A percentile compares a stretch with the other conserved stretches of the same genome.
These are phyloP conservation scores for Arctostaphylos glauca DNA, from an alignment of 148 eudicot genomes.

Conservation along the genomic window DNA sequence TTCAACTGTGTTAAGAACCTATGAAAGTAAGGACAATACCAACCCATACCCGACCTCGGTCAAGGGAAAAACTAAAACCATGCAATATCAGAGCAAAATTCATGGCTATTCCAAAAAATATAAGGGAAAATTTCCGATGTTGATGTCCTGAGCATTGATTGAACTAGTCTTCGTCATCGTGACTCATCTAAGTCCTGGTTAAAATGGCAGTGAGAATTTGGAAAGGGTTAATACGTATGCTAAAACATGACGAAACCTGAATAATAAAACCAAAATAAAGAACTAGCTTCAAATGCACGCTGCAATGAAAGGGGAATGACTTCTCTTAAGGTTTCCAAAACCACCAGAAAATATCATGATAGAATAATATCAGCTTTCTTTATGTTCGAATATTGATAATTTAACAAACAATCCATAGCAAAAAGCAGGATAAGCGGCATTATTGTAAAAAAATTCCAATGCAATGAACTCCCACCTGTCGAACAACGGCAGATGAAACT, in stretches of 20 bases:
- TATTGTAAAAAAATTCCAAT: conserved; percentile 28
- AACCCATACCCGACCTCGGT: not conserved
- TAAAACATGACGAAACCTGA: too few species aligned
- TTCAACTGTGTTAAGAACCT: not conserved
- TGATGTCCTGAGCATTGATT: not conserved
- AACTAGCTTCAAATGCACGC: not conserved
- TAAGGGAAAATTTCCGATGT: not conserved
- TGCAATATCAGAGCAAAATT: not conserved
- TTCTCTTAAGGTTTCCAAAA: not conserved
- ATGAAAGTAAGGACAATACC: not conserved
- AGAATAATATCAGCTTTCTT: not conserved
- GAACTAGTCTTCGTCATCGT: not conserved
- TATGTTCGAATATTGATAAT: not conserved
- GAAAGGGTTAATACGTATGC: not conserved
- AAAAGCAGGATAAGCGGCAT: not conserved
- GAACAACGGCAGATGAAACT: conserved; percentile 72
- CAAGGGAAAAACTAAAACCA: not conserved
- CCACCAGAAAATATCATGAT: not conserved
- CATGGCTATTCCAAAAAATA: not conserved
- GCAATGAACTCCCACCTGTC: conserved; percentile 56
- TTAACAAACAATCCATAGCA: not conserved
- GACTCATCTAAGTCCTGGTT: not conserved
- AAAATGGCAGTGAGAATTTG: not conserved
- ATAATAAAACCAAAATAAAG: not conserved
- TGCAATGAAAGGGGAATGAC: not conserved